Evolutionary conservation across 148 eudicot genomes (phyloP).

Genomic region (Vaccinium corymbosum): DNA sequence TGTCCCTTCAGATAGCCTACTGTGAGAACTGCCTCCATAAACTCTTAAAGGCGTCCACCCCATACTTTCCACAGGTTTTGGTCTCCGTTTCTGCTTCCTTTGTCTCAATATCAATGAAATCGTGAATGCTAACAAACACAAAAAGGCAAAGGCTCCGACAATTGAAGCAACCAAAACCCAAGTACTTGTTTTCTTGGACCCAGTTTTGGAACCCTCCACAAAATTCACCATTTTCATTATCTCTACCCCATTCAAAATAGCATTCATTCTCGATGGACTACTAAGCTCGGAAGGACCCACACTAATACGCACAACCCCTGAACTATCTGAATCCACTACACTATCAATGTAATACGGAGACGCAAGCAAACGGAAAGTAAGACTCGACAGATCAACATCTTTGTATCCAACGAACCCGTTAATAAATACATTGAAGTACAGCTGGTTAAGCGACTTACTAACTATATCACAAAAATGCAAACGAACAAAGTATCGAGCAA

Average conservation of each 20-base stretch:
- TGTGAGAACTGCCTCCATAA: slow-evolving; percentile 44
- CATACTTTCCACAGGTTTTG: slow-evolving; percentile 46
- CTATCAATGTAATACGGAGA: slow-evolving; percentile 61
- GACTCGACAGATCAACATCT: slow-evolving; percentile 73
- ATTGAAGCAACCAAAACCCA: slow-evolving; percentile 49
- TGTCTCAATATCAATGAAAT: slow-evolving; percentile 32
- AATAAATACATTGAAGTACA: slow-evolving; percentile 72
- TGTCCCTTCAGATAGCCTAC: slow-evolving; percentile 58
- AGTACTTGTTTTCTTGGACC: slow-evolving; percentile 30
- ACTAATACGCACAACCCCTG: slow-evolving; percentile 52
- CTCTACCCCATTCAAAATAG: slow-evolving; percentile 90
- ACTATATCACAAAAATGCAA: slow-evolving; percentile 50
- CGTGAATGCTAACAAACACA: slow-evolving; percentile 34
- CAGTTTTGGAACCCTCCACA: slow-evolving; percentile 12
- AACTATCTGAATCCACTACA: slow-evolving; percentile 47
- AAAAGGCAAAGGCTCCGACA: slow-evolving; percentile 44
- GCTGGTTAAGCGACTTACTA: slow-evolving; percentile 55
- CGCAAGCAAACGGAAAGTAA: slow-evolving; percentile 45
- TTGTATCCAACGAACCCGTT: slow-evolving; percentile 63
- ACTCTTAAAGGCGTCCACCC: slow-evolving; percentile 78
- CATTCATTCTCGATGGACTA: slow-evolving; percentile 52
- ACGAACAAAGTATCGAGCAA: slow-evolving; percentile 57
- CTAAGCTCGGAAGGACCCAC: slow-evolving; percentile 85
- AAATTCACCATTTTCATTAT: slow-evolving; percentile 73
- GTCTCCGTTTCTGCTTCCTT: slow-evolving; percentile 43